Base-by-base conservation (phyloP, 257 asterid species). In the Capsicum rhomboideum region DNA sequence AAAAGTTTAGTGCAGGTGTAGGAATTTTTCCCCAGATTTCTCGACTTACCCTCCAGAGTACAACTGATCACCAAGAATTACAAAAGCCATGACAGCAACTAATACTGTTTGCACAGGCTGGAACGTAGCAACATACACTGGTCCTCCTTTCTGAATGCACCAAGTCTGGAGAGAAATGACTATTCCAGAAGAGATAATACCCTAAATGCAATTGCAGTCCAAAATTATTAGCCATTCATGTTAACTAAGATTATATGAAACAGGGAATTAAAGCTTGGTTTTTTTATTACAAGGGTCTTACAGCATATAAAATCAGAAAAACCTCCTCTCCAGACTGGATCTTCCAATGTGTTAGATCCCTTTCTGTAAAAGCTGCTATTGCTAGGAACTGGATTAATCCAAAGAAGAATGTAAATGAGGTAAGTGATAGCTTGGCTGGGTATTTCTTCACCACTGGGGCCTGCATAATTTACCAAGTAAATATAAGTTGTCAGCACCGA, bases 141-240 rank as follows among this genome's bases (percentile, higher is more conserved):
- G 98, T 40, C 98, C 97, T 29, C 97, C 99, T 89, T 91, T 95
- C 88, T 95, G 97, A 86, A 95, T 95, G 75, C 94, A 92, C 99
- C 99, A 94, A 59, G 95, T 93, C 86, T 95, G 98, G 79, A 95
- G 95, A 12, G 95, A 86, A 64, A 95, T 88, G 68, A 95, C 95
- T 1, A 95, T 89, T 16, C 97, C 98, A 26, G 98, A 94, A 53
- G 98, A 93, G 89, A 95, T 90, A 79, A 95, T 67, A 84, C 98
- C 99, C 99, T 95, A 87, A 87, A 37, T 75, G 26, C n/a, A 50
- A 79, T 53, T 29, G 26, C 8, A 87, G 75, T 84, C 26, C 23
- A 26, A 67, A 21, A 34, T 18, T 23, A 34, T 83, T 68, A n/a
- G 50, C 10, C 49, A 6, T 29, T 74, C 16, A 61, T 26, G n/a